A percentile compares a stretch with the other conserved stretches of the same genome.
Conservation (phyloP, 768 basidiomycete genomes). For the Nidularia pulvinata region DNA sequence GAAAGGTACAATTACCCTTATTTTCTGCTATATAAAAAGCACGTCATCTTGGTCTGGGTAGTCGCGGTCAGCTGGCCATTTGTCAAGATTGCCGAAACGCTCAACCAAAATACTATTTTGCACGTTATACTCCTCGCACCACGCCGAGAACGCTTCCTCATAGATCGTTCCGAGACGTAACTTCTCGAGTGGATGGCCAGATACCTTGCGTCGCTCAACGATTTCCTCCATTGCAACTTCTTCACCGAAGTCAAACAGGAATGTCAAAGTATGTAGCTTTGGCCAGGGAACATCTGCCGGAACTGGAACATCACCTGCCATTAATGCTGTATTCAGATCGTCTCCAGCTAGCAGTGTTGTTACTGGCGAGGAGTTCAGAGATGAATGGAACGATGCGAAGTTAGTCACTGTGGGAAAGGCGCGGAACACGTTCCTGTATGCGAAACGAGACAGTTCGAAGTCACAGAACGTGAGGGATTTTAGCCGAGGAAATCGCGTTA, state of each 20-base stretch:
- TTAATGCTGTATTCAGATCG: not conserved
- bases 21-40: slow-evolving; percentile 10
- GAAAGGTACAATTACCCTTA: not conserved
- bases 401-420: slow-evolving; percentile 28
- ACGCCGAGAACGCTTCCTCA: slow-evolving; percentile 10
- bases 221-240: slow-evolving; percentile 18
- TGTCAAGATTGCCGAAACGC: slow-evolving; percentile 16
- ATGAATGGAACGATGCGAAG: slow-evolving; percentile 23
- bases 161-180: slow-evolving; percentile 22
- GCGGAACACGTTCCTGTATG: slow-evolving; percentile 24
- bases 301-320: not conserved
- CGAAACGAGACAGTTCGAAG: slow-evolving; percentile 32
- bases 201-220: slow-evolving; percentile 14
- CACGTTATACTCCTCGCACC: slow-evolving; percentile 8
- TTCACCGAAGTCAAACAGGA: slow-evolving; percentile 24
- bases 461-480: slow-evolving; percentile 35
- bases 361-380: slow-evolving; percentile 17
- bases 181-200: slow-evolving; percentile 22
- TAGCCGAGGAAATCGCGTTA: slow-evolving; percentile 27
- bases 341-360: slow-evolving; percentile 19
- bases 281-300: slow-evolving; percentile 27
- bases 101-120: slow-evolving; percentile 16
- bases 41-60: slow-evolving; percentile 27
- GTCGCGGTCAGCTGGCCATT: slow-evolving; percentile 25
- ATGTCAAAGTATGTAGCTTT: slow-evolving; percentile 22